phyloP scores from a whole-genome alignment of 768 basidiomycete genomes.

The Daedalea quercina region DNA sequence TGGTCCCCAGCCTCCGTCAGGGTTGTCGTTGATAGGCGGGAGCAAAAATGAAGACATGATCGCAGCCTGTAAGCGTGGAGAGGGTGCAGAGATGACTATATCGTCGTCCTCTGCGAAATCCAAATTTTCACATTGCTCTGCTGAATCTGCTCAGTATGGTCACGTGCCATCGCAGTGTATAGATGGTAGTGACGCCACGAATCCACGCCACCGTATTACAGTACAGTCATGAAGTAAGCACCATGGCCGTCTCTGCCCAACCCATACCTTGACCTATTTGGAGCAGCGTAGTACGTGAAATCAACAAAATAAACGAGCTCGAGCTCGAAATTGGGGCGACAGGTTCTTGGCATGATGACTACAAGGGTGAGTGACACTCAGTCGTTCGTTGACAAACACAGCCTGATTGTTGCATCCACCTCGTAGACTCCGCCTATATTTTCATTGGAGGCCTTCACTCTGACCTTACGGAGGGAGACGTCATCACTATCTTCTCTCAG shows the following conservation, averaged over 20 bases:
- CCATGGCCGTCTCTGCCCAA: background rate
- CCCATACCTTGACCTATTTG: constrained; percentile 5
- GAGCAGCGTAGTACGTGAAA: constrained; percentile 84
- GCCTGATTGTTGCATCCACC: background rate
- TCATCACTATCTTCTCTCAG: constrained; percentile 97
- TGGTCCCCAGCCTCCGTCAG: constrained; percentile 89
- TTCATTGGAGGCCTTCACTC: constrained; percentile 85
- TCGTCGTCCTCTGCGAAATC: background rate
- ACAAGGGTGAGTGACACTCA: constrained; percentile 51
- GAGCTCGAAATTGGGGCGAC: constrained; percentile 75
- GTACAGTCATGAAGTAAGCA: constrained; percentile 62
- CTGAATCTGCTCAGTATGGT: background rate
- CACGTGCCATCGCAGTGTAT: background rate
- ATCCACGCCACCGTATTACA: background rate
- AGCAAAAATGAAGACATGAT: constrained; percentile 77
- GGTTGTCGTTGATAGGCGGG: constrained; percentile 85
- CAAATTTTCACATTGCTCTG: background rate
- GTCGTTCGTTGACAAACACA: background rate
- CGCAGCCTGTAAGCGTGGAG: background rate
- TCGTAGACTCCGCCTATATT: constrained; percentile 86
- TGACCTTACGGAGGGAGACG: constrained; percentile 95
- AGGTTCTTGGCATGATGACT: constrained; percentile 94
- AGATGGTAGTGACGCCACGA: background rate
- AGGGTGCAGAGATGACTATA: background rate
- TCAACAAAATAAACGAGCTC: constrained; percentile 85